Base-by-base conservation (phyloP, 345 rosid species). In the Atalantia buxifolia region DNA sequence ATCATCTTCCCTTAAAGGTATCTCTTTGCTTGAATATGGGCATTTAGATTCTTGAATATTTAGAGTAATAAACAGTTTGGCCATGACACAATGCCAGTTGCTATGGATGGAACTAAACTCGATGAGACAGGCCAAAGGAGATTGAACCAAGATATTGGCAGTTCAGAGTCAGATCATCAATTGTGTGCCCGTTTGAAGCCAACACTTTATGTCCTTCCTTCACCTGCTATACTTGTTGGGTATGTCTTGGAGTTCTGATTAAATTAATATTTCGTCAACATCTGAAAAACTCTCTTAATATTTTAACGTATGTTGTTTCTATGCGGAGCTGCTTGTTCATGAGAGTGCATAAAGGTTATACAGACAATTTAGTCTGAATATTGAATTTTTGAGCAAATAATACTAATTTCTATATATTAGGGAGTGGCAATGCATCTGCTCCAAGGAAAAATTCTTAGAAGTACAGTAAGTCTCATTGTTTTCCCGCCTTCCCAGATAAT, bases 191-290 rank as follows among this genome's bases (percentile, higher is more conserved):
- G 87, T 63, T 83, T 89, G 74, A 90, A 89, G 84, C 97, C 98
- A 4, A 85, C 98, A 14, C 88, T 92, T 80, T 86, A 84, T 85
- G 94, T 89, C 80, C 92, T 94, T 84, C 98, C 99, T 56, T 90
- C 94, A 66, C 98, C 99, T 72, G 87, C 98, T 40, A 86, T 96
- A 84, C 99, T 94, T 80, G 95, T 96, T 71, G 99, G 99, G 99
- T 96, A 90, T 76, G 89, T 66, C 45, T 78, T 8, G 30, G 42
- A 35, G 69, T 19, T 42, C 21, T 73, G 12, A 38, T 48, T 59
- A 33, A 31, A 64, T 57, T 77, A 27, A 31, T 59, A 61, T 80
- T 36, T 19, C 14, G 1, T 35, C 24, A 66, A 53, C 27, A 59
- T 42, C 24, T 76, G 74, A 65, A 71, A 69, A 31, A 65, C 30